Conservation (phyloP, 768 basidiomycete genomes). For the Udeniomyces megalosporus region DNA sequence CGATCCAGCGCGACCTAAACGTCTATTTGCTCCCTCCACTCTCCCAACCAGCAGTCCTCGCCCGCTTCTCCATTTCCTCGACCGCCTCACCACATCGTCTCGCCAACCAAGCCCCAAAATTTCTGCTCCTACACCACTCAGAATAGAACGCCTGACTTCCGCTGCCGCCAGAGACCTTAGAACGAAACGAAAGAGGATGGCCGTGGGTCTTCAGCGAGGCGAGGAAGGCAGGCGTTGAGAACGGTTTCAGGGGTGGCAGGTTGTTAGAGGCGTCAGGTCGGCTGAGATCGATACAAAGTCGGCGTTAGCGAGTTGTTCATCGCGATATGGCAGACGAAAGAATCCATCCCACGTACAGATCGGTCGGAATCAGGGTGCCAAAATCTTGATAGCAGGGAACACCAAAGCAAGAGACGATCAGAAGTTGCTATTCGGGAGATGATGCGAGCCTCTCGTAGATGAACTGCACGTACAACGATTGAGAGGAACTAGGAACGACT, state of each 20-base stretch:
- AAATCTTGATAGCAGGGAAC: too few species aligned
- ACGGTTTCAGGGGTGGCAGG: slow-evolving; percentile 32
- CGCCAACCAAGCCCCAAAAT: slow-evolving; percentile 15
- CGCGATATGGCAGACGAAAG: neutral
- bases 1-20: too few species aligned
- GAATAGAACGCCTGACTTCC: slow-evolving; percentile 14
- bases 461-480: slow-evolving; percentile 37
- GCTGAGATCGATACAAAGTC: too few species aligned
- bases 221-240: slow-evolving; percentile 52
- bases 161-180: neutral
- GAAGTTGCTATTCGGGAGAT: too few species aligned
- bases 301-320: too few species aligned
- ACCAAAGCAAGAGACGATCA: too few species aligned
- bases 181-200: slow-evolving; percentile 53
- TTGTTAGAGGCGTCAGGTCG: slow-evolving; percentile 18
- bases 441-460: too few species aligned
- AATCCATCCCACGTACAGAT: neutral
- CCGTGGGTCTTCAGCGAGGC: slow-evolving; percentile 55
- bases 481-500: slow-evolving; percentile 69
- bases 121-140: slow-evolving; percentile 6
- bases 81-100: slow-evolving; percentile 10
- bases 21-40: too few species aligned
- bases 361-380: too few species aligned
- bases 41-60: slow-evolving; percentile 3
- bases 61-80: slow-evolving; percentile 10